Evolutionary conservation across 2,329 filamentous ascomycete genomes (phyloP).

Genomic region (Fusarium illudens): DNA sequence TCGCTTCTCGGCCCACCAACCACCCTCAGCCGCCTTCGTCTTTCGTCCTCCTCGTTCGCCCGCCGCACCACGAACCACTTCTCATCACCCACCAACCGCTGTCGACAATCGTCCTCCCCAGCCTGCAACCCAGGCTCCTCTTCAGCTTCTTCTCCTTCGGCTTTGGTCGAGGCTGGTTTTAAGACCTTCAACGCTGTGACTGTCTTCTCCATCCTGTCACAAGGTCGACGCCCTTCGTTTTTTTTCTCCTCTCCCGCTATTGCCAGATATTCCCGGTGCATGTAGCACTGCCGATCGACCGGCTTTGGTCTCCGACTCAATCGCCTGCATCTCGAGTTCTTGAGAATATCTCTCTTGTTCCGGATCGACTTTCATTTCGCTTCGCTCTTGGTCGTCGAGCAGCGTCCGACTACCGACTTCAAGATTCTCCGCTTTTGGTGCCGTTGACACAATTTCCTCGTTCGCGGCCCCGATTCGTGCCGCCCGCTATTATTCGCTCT

Average conservation of each 20-base stretch:
- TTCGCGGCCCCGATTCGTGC: constrained; percentile 13
- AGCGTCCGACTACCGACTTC: background rate
- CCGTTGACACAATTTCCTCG: constrained; percentile 9
- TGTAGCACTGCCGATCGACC: constrained; percentile 26
- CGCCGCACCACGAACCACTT: constrained; percentile 33
- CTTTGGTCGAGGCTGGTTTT: background rate
- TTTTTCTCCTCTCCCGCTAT: constrained; percentile 2
- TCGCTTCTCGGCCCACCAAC: constrained; percentile 33
- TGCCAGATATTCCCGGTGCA: constrained; percentile 29
- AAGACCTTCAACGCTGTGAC: background rate
- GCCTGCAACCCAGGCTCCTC: background rate
- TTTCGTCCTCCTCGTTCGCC: constrained; percentile 20
- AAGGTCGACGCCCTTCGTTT: constrained; percentile 11
- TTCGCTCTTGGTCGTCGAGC: background rate
- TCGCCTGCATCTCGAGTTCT: constrained; percentile 16
- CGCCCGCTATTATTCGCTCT: constrained; percentile 25
- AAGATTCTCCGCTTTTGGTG: constrained; percentile 23
- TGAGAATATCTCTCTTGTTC: constrained; percentile 10
- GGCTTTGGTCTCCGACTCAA: constrained; percentile 17
- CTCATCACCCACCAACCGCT: constrained; percentile 24
- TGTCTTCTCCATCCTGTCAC: constrained; percentile 12
- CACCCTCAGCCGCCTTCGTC: constrained; percentile 26
- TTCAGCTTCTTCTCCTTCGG: constrained; percentile 3
- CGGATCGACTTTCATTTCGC: constrained; percentile 5
- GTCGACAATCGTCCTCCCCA: background rate